Evolutionary conservation across 495 filamentous ascomycete genomes (phyloP).

Genomic region (Penicillium crystallinum): DNA sequence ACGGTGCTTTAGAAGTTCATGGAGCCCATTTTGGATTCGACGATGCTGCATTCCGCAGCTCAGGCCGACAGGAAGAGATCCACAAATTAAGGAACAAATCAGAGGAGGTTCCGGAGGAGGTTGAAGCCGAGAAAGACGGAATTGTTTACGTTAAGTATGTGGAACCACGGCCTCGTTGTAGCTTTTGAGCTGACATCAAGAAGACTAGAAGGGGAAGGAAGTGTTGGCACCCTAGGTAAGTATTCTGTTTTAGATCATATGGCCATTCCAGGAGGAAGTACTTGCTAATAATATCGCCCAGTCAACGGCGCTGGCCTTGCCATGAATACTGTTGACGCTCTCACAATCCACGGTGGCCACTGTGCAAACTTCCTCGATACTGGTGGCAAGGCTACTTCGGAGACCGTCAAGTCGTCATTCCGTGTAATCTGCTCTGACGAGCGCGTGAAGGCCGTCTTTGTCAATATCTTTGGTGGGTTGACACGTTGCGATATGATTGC

Average conservation of each 20-base stretch:
- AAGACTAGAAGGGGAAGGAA: constrained; percentile 45
- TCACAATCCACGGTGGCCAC: constrained; percentile 57
- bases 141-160: constrained; percentile 66
- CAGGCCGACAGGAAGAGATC: constrained; percentile 58
- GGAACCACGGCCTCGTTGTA: neutral
- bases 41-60: constrained; percentile 68
- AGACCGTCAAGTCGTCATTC: constrained; percentile 75
- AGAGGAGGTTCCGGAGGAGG: constrained; percentile 52
- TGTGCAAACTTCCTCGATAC: constrained; percentile 86
- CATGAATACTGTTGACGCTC: constrained; percentile 86
- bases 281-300: neutral
- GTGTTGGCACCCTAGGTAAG: constrained; percentile 62
- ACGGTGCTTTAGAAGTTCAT: constrained; percentile 44
- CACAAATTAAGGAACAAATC: constrained; percentile 51
- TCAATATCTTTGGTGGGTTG: constrained; percentile 89
- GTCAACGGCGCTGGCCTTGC: constrained; percentile 88
- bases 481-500: constrained; percentile 88
- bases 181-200: constrained; percentile 5
- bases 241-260: neutral
- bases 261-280: neutral
- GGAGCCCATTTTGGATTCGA: constrained; percentile 64
- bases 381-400: constrained; percentile 83
- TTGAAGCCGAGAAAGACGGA: constrained; percentile 62
- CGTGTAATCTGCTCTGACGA: constrained; percentile 63
- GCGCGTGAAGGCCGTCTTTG: constrained; percentile 70